Conservation (phyloP, 768 basidiomycete genomes). For the Pleurotus cornucopiae region DNA sequence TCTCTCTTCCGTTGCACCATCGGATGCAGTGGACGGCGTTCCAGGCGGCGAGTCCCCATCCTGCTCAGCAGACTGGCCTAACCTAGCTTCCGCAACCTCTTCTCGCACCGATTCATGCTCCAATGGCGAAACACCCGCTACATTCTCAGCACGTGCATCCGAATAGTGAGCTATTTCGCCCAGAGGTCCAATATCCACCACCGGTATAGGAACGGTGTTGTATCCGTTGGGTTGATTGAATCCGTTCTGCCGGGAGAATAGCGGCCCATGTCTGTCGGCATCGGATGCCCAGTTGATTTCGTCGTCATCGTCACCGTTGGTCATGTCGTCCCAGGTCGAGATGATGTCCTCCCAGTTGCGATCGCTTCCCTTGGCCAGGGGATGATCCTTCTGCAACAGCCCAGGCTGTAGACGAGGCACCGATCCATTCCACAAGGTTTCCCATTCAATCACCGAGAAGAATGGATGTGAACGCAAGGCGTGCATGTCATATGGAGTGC, state of each 20-base stretch:
- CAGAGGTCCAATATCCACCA: conserved; percentile 33
- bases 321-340: conserved; percentile 49
- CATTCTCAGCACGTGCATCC: neutral
- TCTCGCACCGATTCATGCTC: neutral
- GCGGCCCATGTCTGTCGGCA: conserved; percentile 26
- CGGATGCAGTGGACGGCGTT: conserved; percentile 4
- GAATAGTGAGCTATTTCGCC: conserved; percentile 28
- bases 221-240: conserved; percentile 15
- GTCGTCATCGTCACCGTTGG: conserved; percentile 28
- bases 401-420: conserved; percentile 52
- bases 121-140: neutral
- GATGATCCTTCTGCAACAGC: conserved; percentile 43
- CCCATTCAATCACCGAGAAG: conserved; percentile 47
- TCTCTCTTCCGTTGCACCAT: conserved; percentile 12
- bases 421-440: conserved; percentile 49
- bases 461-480: conserved; percentile 52
- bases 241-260: conserved; percentile 15
- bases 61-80: neutral
- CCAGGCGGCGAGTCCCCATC: conserved; percentile 2
- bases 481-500: conserved; percentile 29
- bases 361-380: conserved; percentile 24
- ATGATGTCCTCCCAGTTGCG: conserved; percentile 51
- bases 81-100: neutral
- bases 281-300: conserved; percentile 53
- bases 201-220: conserved; percentile 13